Base-by-base conservation (phyloP, 352 stramenopile genomes). In the Phytophthora fragariaefolia region DNA sequence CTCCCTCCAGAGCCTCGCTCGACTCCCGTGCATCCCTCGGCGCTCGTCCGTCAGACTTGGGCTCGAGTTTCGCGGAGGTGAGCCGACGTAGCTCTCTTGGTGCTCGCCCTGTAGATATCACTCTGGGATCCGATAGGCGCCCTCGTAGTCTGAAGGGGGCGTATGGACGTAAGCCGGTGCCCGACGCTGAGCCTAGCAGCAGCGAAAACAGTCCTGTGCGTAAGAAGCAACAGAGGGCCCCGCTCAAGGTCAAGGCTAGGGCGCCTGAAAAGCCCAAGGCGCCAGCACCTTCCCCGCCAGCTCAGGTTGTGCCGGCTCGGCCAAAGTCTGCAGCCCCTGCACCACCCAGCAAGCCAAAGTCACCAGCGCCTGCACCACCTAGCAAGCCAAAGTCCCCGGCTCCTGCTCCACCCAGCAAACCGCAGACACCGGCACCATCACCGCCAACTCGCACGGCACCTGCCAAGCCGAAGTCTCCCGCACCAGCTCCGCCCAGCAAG, bases 1-100 rank as follows among this genome's bases (percentile, higher is more conserved):
- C 66, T 10, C 56, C 66, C 6, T 72, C 66, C 20, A 57, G 69
- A 63, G 65, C 65, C 47, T 77, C 69, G 23, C 51, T 72, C 26
- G 64, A 77, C 43, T 63, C 49, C 8, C 51, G 63, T 4, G 56
- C 59, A 18, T 77, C 59, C 22, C 36, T 71, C 10, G 60, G 54
- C 26, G 28, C 46, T 38, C 63, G 53, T 59, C 52, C 63, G 24
- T 76, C 63, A 8, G 63, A 76, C 18, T 38, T 70, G 32, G 53
- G 53, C 32, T 63, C 54, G 8, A 74, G 60, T 26, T 62, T 69
- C 49, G 13, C 48, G 6, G 69, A 76, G 18, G 1, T 66, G 42
- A 23, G 24, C 18, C 50, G 46, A 36, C 70, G 66, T 17, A 74
- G 49, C 26, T 77, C 66, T 17, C 47, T 77, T 34, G 58, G 54